phyloP scores from a whole-genome alignment of 2,329 filamentous ascomycete genomes.

The Colletotrichum echinochloae region DNA sequence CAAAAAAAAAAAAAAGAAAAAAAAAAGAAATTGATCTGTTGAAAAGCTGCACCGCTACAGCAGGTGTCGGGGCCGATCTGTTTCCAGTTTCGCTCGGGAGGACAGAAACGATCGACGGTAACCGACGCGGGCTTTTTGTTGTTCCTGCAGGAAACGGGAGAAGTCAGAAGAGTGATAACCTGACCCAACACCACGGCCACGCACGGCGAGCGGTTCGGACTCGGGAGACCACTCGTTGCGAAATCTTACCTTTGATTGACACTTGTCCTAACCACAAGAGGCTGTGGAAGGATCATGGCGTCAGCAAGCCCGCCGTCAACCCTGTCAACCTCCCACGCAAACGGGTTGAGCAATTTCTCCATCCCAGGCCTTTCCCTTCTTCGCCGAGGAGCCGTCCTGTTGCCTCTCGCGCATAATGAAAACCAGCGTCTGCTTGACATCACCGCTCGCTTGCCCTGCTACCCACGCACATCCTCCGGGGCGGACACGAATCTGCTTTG shows the following conservation, averaged over 20 bases:
- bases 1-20: no score
- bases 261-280: not conserved
- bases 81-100: slow-evolving; percentile 21
- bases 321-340: not conserved
- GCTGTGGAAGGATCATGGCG: not conserved
- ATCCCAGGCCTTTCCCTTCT: not conserved
- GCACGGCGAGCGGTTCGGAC: not conserved
- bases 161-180: not conserved
- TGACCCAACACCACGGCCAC: not conserved
- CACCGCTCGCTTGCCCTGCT: slow-evolving; percentile 19
- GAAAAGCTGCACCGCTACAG: slow-evolving; percentile 7
- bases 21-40: not conserved
- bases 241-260: not conserved
- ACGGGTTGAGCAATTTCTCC: not conserved
- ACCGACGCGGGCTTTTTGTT: slow-evolving; percentile 11
- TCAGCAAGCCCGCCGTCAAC: not conserved
- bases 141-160: slow-evolving; percentile 33
- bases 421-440: slow-evolving; percentile 37
- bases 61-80: not conserved
- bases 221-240: not conserved
- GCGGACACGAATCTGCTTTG: not conserved
- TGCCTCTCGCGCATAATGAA: not conserved
- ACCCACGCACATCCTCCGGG: slow-evolving; percentile 18
- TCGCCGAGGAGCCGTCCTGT: no score
- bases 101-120: slow-evolving; percentile 16